Percentiles rank a stretch among this genome's conserved stretches.
Conservation (phyloP, 768 basidiomycete species). For the Myochromella boudieri region DNA sequence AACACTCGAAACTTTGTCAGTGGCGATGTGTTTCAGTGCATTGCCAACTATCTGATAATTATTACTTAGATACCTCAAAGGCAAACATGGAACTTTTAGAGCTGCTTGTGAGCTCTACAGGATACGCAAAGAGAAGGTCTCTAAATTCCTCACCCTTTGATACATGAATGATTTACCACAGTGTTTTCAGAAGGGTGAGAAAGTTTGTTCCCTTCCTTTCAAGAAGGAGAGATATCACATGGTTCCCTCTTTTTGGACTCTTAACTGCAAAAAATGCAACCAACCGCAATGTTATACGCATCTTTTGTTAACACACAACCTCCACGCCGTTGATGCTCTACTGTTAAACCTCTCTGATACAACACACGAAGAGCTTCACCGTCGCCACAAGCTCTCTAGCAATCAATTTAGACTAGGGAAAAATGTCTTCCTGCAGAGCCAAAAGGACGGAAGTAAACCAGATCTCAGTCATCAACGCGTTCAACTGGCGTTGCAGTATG, state of each 20-base stretch:
- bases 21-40: not conserved
- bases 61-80: not conserved
- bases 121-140: slow-evolving; percentile 16
- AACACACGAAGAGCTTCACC: slow-evolving; percentile 31
- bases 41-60: not conserved
- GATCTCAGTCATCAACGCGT: slow-evolving; percentile 37
- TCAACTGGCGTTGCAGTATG: slow-evolving; percentile 47
- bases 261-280: slow-evolving; percentile 44
- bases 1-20: slow-evolving; percentile 6
- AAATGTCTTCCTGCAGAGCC: slow-evolving; percentile 16
- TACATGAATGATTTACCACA: not conserved
- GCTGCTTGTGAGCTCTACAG: slow-evolving; percentile 29
- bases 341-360: slow-evolving; percentile 25
- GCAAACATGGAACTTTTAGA: slow-evolving; percentile 20
- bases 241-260: slow-evolving; percentile 17
- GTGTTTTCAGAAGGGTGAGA: slow-evolving; percentile 8
- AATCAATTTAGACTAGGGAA: slow-evolving; percentile 17
- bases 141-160: not conserved
- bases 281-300: slow-evolving; percentile 37
- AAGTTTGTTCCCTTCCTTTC: slow-evolving; percentile 12
- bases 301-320: slow-evolving; percentile 25
- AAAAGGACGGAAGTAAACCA: slow-evolving; percentile 33
- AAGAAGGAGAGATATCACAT: slow-evolving; percentile 17
- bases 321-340: slow-evolving; percentile 42
- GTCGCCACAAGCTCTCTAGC: slow-evolving; percentile 23